A percentile compares a stretch with the other conserved stretches of the same genome.
Conservation (phyloP, 1,284 basidiomycete genomes). For the Rhodotorula sp. region DNA sequence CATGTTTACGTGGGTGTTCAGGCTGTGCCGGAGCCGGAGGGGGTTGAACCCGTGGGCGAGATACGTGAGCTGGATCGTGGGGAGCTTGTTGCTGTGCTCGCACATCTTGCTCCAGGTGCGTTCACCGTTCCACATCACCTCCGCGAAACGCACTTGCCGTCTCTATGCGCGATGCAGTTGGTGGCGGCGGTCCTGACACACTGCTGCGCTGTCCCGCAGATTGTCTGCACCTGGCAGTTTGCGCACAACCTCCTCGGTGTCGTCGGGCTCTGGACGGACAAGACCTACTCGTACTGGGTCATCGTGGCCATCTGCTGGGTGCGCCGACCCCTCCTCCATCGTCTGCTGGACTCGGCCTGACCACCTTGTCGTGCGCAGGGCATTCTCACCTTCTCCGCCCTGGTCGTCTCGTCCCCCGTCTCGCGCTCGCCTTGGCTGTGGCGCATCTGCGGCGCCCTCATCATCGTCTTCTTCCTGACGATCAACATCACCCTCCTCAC, state of each 20-base stretch:
- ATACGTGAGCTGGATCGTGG: slow-evolving; percentile 44
- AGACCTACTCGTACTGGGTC: slow-evolving; percentile 36
- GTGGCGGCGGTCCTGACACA: background rate
- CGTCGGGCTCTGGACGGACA: slow-evolving; percentile 36
- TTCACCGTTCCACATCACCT: too few relatives aligned
- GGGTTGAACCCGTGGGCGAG: slow-evolving; percentile 41
- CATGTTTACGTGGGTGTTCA: slow-evolving; percentile 46
- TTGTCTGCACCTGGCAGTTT: slow-evolving; percentile 45
- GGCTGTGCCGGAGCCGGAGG: slow-evolving; percentile 40
- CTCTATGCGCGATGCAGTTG: too few relatives aligned
- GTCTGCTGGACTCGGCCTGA: background rate
- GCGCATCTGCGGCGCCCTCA: slow-evolving; percentile 37
- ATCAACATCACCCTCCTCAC: slow-evolving; percentile 40
- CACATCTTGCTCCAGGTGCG: slow-evolving; percentile 42
- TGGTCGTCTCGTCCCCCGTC: slow-evolving; percentile 38
- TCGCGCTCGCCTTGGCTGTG: slow-evolving; percentile 45
- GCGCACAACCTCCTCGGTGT: slow-evolving; percentile 43
- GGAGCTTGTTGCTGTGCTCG: slow-evolving; percentile 43
- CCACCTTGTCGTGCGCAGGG: slow-evolving; percentile 12
- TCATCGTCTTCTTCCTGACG: slow-evolving; percentile 35
- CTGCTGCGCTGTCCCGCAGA: slow-evolving; percentile 8
- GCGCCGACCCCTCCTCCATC: background rate
- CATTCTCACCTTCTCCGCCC: slow-evolving; percentile 36
- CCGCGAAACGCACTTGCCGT: too few relatives aligned
- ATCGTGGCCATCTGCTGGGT: slow-evolving; percentile 42